A percentile compares a stretch with the other conserved stretches of the same genome.
These are phyloP conservation scores for Tolypocladium album DNA, from an alignment of 2,329 filamentous ascomycete genomes.

Conservation along the genomic window DNA sequence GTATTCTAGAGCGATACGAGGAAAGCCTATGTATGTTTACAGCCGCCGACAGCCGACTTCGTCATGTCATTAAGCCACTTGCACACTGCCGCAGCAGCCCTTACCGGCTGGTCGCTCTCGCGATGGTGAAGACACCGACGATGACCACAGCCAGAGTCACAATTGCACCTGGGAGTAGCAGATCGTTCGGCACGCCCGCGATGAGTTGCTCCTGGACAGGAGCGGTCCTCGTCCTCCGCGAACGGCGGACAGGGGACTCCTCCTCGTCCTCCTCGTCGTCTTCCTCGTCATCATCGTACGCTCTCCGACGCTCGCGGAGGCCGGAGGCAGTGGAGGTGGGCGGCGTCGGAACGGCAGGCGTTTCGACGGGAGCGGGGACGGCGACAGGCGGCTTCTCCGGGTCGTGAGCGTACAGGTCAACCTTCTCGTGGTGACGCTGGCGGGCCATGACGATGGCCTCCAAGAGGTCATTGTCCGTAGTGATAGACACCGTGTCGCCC, in stretches of 20 bases:
- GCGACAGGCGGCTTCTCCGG: conserved; percentile 78
- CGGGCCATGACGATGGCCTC: conserved; percentile 83
- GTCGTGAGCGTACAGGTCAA: conserved; percentile 94
- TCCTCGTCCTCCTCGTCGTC: conserved; percentile 43
- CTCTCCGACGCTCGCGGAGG: conserved; percentile 38
- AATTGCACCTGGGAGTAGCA: conserved; percentile 86
- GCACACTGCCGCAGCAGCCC: conserved; percentile 7
- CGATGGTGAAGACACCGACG: conserved; percentile 82
- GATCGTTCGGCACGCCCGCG: conserved; percentile 83
- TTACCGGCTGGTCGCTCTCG: conserved; percentile 51
- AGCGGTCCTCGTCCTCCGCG: conserved; percentile 25
- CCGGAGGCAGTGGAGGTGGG: conserved; percentile 34
- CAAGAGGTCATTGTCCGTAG: conserved; percentile 82
- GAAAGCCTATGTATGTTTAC: conserved; percentile 20
- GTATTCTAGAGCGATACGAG: conserved; percentile 12
- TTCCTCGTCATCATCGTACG: conserved; percentile 39
- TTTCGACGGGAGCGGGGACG: conserved; percentile 39
- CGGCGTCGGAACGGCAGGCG: conserved; percentile 32
- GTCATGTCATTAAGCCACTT: conserved; percentile 22
- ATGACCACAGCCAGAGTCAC: conserved; percentile 93
- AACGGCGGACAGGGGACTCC: conserved; percentile 34
- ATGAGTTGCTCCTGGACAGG: conserved; percentile 66
- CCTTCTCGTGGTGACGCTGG: conserved; percentile 73
- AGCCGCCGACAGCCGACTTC: conserved; percentile 17
- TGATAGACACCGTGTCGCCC: conserved; percentile 93